phyloP scores from a whole-genome alignment of 73 alveolate species.

The Blepharisma japonicum region DNA sequence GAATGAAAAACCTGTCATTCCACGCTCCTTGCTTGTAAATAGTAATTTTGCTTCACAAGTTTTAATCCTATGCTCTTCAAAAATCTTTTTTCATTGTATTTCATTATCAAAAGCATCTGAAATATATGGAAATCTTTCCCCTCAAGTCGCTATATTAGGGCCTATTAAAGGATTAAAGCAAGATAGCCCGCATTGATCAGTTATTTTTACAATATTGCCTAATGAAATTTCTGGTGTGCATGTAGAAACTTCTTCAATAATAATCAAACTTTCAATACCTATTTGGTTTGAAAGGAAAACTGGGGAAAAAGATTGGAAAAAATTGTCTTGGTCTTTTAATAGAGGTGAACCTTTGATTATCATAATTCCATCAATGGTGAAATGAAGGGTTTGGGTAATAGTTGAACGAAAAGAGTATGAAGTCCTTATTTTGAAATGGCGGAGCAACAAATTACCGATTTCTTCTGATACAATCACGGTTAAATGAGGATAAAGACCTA shows the following conservation, averaged over 20 bases:
- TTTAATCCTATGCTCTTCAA: not conserved
- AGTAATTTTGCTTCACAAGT: not conserved
- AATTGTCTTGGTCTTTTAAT: not conserved
- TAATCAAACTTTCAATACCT: not conserved
- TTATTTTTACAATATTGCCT: not conserved
- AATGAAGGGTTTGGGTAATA: not conserved
- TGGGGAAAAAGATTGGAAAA: not conserved
- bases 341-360: conserved; percentile 17
- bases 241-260: not conserved
- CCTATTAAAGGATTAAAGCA: conserved; percentile 12
- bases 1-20: not conserved
- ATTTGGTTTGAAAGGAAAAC: not conserved
- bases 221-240: not conserved
- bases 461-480: too few relatives aligned
- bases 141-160: conserved; percentile 1
- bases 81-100: not conserved
- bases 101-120: not conserved
- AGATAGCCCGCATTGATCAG: conserved; percentile 22
- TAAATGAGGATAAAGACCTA: too few relatives aligned
- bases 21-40: not conserved
- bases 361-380: not conserved
- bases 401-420: too few relatives aligned
- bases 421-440: too few relatives aligned
- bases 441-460: too few relatives aligned
- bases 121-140: conserved; percentile 10